Conservation (phyloP, 495 filamentous ascomycete genomes). For the Friedmanniomyces endolithicus region DNA sequence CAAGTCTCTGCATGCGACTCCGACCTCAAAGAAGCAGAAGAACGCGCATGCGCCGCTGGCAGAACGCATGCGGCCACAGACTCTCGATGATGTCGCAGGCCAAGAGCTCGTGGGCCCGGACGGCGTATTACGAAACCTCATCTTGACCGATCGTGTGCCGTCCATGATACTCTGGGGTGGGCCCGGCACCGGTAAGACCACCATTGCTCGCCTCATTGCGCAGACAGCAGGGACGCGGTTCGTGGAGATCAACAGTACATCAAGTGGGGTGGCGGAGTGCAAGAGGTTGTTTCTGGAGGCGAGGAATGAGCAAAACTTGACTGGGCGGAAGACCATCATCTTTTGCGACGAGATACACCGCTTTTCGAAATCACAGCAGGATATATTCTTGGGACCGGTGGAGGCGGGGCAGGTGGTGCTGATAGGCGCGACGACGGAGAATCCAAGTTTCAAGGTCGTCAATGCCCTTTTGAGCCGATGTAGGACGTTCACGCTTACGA, state of each 20-base stretch:
- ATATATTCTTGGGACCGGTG: constrained; percentile 87
- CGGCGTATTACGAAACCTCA: constrained; percentile 78
- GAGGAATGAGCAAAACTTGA: constrained; percentile 64
- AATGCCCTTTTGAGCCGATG: constrained; percentile 79
- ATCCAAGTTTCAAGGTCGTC: constrained; percentile 89
- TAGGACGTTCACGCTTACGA: constrained; percentile 72
- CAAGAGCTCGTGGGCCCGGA: constrained; percentile 79
- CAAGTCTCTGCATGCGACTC: constrained; percentile 22
- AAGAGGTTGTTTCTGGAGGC: constrained; percentile 90
- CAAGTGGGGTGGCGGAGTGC: constrained; percentile 78
- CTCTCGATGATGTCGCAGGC: constrained; percentile 75
- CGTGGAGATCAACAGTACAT: constrained; percentile 92
- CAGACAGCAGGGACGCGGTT: constrained; percentile 68
- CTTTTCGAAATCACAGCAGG: constrained; percentile 86
- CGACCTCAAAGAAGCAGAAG: constrained; percentile 43
- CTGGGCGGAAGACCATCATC: constrained; percentile 83
- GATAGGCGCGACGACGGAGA: constrained; percentile 93
- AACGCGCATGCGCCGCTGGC: constrained; percentile 57
- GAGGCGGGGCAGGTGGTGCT: constrained; percentile 83
- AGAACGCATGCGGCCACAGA: constrained; percentile 81
- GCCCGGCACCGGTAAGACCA: constrained; percentile 91
- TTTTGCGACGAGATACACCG: constrained; percentile 98
- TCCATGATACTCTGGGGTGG: constrained; percentile 94
- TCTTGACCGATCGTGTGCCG: constrained; percentile 75
- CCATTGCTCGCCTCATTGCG: constrained; percentile 89